Conservation (phyloP, 78 protist species). For the Mantamonas sphyraenae region DNA sequence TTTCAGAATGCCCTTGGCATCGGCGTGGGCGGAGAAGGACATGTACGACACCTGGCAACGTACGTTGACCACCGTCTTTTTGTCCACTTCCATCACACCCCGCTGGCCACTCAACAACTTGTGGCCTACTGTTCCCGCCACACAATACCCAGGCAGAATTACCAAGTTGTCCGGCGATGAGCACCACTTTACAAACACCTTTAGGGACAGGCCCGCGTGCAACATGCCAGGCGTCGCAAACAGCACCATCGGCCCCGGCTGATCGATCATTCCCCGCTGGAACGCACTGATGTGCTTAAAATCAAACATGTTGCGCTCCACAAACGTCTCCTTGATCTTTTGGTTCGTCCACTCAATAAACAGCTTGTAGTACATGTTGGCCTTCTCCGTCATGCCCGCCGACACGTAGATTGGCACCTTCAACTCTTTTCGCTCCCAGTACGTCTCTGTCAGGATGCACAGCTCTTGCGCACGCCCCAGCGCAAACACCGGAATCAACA, state of each 20-base stretch:
- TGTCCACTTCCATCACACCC: conserved; percentile 52
- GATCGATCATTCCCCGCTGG: conserved; percentile 25
- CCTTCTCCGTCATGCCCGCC: conserved; percentile 53
- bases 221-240: conserved; percentile 98
- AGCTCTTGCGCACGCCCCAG: conserved; percentile 97
- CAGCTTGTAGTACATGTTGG: conserved; percentile 83
- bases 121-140: conserved; percentile 90
- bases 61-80: conserved; percentile 17
- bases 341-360: conserved; percentile 89
- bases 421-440: conserved; percentile 82
- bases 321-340: conserved; percentile 73
- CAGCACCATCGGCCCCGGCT: conserved; percentile 76
- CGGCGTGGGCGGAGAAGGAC: conserved; percentile 90
- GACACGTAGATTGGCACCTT: conserved; percentile 81
- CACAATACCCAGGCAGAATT: conserved; percentile 93
- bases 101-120: conserved; percentile 22
- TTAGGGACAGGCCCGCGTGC: conserved; percentile 77
- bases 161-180: conserved; percentile 57
- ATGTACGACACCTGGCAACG: conserved; percentile 5
- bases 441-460: conserved; percentile 82
- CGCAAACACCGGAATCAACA: conserved; percentile 95
- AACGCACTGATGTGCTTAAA: conserved; percentile 66
- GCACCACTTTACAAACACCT: conserved; percentile 31
- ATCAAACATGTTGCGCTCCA: conserved; percentile 66
- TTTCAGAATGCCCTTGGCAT: conserved; percentile 86